Evolutionary conservation across 2,329 filamentous ascomycete species (phyloP), one percentile per base, ranked within the genome.

Genomic region (Colletotrichum tamarilloi): DNA sequence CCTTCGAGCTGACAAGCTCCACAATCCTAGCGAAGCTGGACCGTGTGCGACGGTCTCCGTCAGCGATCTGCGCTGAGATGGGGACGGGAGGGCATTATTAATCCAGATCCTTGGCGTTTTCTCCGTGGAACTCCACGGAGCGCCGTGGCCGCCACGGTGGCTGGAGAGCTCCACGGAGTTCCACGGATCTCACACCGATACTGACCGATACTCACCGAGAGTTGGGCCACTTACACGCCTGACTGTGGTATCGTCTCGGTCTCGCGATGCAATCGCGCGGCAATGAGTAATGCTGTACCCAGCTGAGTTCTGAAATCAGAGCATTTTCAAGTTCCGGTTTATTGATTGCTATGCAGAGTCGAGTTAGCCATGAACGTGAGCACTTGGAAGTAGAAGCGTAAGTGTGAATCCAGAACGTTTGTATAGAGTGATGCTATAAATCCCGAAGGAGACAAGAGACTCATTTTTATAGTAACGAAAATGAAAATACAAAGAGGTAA

Each of bases 111-210:
- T 35, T 53, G 67, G 53, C 53, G 22, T 59, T 59, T 66, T 46
- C 64, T 62, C 68, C 68, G 49, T 49, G 68, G 63, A 71, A 67
- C 46, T 67, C 68, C 68, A 64, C 56, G 46, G 63, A 60, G 52
- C n/a, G 6, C 55, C 38, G 9, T 4, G 22, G 24, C 26, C 49
- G 52, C 64, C 64, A 59, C 64, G 65, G 65, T 67, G 65, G 65
- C 65, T 67, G 35, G 38, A 16, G 26, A 6, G 11, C 35, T 32
- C 28, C 62, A n/a, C 46, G 38, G 49, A 16, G 4, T 8, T 49
- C 24, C 22, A 22, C 14, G 49, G 22, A 38, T 14, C 53, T 19
- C 53, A 67, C 63, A 59, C 65, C 56, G 55, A 38, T 3, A 5
- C 28, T 32, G 24, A 66, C 63, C 53, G 24, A 32, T 11, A 1